Conservation (phyloP, 139 green algal species). For the Chlorokybus atmophyticus region DNA sequence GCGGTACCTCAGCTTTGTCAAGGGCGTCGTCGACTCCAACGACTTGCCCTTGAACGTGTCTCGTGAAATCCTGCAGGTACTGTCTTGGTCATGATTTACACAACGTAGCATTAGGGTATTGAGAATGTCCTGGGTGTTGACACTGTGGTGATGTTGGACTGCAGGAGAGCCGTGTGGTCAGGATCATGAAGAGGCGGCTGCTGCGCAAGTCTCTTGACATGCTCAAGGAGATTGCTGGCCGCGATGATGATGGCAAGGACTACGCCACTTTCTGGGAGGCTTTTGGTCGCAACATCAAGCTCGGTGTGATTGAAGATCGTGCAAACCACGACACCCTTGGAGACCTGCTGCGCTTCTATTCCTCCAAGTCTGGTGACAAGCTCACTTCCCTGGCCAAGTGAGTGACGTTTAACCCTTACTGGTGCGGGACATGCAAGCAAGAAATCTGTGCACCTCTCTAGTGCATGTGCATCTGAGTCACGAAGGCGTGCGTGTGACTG, state of each 20-base stretch:
- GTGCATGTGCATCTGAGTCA: no score
- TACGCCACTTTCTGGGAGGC: conserved; percentile 75
- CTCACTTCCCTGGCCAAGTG: conserved; percentile 52
- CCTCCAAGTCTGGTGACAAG: conserved; percentile 47
- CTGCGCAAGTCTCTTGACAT: conserved; percentile 78
- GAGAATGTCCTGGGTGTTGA: no score
- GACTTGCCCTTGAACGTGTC: conserved; percentile 97
- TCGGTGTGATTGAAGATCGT: conserved; percentile 85
- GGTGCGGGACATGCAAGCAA: no score
- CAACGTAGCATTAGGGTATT: no score
- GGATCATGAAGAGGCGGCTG: conserved; percentile 86
- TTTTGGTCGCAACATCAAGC: conserved; percentile 80
- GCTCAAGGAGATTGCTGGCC: conserved; percentile 59
- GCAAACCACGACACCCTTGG: conserved; percentile 52
- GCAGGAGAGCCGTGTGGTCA: conserved; percentile 50
- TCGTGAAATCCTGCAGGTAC: conserved; percentile 93
- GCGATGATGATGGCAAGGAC: conserved; percentile 34
- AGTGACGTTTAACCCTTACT: background rate
- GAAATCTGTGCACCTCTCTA: no score
- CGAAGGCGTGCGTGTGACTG: no score
- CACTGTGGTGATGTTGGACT: no score
- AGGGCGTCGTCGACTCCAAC: conserved; percentile 85
- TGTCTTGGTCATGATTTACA: no score
- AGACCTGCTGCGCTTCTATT: conserved; percentile 68
- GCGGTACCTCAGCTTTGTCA: conserved; percentile 77